phyloP scores from a whole-genome alignment of 306 rosid genomes.

The Prunus campanulata region DNA sequence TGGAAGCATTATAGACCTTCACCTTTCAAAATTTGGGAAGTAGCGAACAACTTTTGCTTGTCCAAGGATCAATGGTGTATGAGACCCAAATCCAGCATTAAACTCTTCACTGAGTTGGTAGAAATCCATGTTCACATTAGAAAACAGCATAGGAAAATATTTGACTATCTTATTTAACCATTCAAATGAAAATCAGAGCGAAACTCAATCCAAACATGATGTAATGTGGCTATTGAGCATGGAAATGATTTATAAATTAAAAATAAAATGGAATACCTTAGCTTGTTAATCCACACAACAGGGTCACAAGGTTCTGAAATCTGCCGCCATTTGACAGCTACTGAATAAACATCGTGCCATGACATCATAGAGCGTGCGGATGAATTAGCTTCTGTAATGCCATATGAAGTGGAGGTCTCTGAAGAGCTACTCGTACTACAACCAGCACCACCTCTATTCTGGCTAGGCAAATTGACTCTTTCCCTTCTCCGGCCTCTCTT shows the following conservation, averaged over 20 bases:
- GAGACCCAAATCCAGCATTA: slow-evolving; percentile 91
- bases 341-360: slow-evolving; percentile 76
- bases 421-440: slow-evolving; percentile 78
- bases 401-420: slow-evolving; percentile 51
- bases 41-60: slow-evolving; percentile 95
- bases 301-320: slow-evolving; percentile 95
- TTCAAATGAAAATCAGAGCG: not conserved
- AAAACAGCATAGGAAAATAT: not conserved
- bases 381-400: slow-evolving; percentile 61
- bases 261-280: slow-evolving; percentile 56
- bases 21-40: slow-evolving; percentile 84
- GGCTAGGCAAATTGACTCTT: slow-evolving; percentile 69
- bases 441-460: slow-evolving; percentile 97
- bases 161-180: not conserved
- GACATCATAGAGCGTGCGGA: slow-evolving; percentile 54
- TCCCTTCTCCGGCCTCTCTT: slow-evolving; percentile 83
- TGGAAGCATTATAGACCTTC: slow-evolving; percentile 12
- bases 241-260: slow-evolving; percentile 14
- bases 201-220: not conserved
- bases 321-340: slow-evolving; percentile 93
- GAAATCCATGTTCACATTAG: slow-evolving; percentile 14
- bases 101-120: slow-evolving; percentile 69
- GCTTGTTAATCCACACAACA: slow-evolving; percentile 88
- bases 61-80: slow-evolving; percentile 90
- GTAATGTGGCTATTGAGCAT: not conserved